Base-by-base conservation (phyloP, 2,329 filamentous ascomycete genomes). In the Penicillium verrucosum region DNA sequence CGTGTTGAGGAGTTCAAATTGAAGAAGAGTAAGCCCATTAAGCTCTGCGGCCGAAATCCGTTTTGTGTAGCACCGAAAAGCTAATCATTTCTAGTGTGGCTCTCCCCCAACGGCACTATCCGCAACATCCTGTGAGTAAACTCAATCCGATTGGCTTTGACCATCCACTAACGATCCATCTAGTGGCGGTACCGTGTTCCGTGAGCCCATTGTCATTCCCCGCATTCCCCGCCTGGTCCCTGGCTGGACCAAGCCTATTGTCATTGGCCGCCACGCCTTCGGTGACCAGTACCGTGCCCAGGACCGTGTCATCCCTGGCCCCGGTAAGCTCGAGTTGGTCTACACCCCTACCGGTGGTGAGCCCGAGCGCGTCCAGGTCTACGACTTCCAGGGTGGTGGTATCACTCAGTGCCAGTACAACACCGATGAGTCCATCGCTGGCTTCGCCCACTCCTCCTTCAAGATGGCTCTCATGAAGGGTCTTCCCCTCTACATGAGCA, bases 271-370 rank as follows among this genome's bases (percentile, higher is more conserved):
- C 76, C 94, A 99, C 79, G 94, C 94, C 64, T 97, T 97, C 73
- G 94, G 94, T 72, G 94, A 97, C 81, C 94, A 99, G 81, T 99
- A 99, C 83, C 89, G 93, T 62, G 94, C 94, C 68, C 96, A 95
- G 80, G 94, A 99, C 82, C 81, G 83, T 62, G 90, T 97, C 61
- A 85, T 92, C 62, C 83, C 87, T 51, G 89, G 89, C 55, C 85
- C 88, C 61, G 94, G 94, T 70, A 96, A 90, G 71, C 86, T 99
- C 63, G 88, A 90, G 81, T 92, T 99, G 86, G 90, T 96, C 70
- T 99, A 87, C 82, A 97, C 92, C 40, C 94, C 93, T 60, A 81
- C 81, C 68, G 86, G 85, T 60, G 88, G 90, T 64, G 76, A 92
- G 80, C 87, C 92, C 42, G 84, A 96, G 80, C 85, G 87, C 75